A percentile compares a stretch with the other conserved stretches of the same genome.
Conservation (phyloP, 2,329 filamentous ascomycete species). For the Aureobasidium sp. region DNA sequence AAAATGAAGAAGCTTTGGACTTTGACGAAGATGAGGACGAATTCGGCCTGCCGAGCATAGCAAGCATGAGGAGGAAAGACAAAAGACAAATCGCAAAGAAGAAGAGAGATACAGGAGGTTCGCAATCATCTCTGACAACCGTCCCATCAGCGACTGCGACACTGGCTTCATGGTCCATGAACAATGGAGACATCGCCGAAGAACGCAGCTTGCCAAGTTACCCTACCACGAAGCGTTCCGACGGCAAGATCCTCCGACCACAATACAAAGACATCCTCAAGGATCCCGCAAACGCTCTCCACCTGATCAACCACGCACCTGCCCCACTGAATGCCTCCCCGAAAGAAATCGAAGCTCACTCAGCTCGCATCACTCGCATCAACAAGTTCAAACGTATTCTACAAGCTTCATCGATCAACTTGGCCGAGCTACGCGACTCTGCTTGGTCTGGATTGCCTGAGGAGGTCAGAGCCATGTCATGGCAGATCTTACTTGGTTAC, state of each 20-base stretch:
- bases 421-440: conserved; percentile 72
- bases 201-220: conserved; percentile 77
- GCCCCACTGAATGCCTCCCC: conserved; percentile 63
- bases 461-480: conserved; percentile 97
- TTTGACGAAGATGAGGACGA: conserved; percentile 87
- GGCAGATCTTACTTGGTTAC: conserved; percentile 92
- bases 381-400: conserved; percentile 98
- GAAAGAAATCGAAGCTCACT: conserved; percentile 80
- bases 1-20: conserved; percentile 62
- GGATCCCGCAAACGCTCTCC: conserved; percentile 84
- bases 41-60: conserved; percentile 86
- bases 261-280: conserved; percentile 93
- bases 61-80: conserved; percentile 74
- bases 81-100: conserved; percentile 37
- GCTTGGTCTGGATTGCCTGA: conserved; percentile 93
- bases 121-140: conserved; percentile 13
- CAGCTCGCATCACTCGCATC: conserved; percentile 81
- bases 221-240: conserved; percentile 77
- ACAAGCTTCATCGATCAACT: conserved; percentile 80
- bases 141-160: conserved; percentile 9
- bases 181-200: conserved; percentile 90
- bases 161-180: conserved; percentile 48
- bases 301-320: conserved; percentile 82
- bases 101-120: conserved; percentile 34
- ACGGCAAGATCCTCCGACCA: conserved; percentile 90